These are phyloP conservation scores for Solanum chilense DNA, from an alignment of 257 asterid genomes.

Conservation along the genomic window DNA sequence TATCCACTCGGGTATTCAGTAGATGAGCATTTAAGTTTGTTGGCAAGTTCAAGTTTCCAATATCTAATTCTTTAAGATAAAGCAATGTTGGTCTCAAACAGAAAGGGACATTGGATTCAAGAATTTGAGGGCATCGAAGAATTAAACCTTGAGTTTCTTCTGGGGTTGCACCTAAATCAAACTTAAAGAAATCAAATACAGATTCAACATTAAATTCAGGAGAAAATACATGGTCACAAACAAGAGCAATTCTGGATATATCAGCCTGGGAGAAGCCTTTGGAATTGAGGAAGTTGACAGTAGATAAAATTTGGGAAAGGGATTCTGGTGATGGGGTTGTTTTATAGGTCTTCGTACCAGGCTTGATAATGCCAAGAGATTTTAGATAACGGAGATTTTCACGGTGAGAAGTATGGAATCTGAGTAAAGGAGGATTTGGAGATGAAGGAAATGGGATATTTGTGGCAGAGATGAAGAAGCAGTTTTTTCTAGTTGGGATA, in stretches of 20 bases:
- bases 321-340: slow-evolving; percentile 12
- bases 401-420: slow-evolving; percentile 12
- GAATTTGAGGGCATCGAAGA: slow-evolving; percentile 20
- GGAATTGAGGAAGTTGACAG: slow-evolving; percentile 15
- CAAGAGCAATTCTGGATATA: slow-evolving; percentile 14
- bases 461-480: background rate
- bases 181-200: slow-evolving; percentile 7
- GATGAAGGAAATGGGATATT: background rate
- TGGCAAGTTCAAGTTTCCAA: slow-evolving; percentile 15
- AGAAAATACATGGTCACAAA: slow-evolving; percentile 6
- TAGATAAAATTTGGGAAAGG: slow-evolving; percentile 11
- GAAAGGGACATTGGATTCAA: slow-evolving; percentile 15
- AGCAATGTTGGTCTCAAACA: slow-evolving; percentile 17
- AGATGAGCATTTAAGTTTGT: slow-evolving; percentile 23
- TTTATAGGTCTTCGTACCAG: background rate
- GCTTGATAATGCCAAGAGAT: slow-evolving; percentile 15
- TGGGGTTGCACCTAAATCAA: slow-evolving; percentile 15
- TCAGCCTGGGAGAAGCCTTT: slow-evolving; percentile 18
- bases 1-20: slow-evolving; percentile 17
- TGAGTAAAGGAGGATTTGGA: background rate
- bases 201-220: slow-evolving; percentile 7
- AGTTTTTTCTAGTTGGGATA: background rate
- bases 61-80: slow-evolving; percentile 13
- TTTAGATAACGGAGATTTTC: slow-evolving; percentile 20
- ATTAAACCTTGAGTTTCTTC: slow-evolving; percentile 21